A percentile compares a stretch with the other conserved stretches of the same genome.
Conservation (phyloP, 306 rosid genomes). For the Dicorynia guianensis region DNA sequence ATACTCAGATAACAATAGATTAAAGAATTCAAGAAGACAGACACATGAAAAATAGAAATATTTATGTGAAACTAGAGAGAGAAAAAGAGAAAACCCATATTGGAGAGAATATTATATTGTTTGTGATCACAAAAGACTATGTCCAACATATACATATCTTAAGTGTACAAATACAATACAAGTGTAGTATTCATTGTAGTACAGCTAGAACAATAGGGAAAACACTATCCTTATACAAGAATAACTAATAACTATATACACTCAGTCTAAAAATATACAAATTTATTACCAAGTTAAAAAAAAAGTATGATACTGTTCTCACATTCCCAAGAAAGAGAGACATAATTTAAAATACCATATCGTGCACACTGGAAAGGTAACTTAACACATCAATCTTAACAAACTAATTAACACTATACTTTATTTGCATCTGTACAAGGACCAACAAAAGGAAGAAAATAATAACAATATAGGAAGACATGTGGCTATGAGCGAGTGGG, state of each 20-base stretch:
- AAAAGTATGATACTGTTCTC: neutral
- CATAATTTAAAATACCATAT: slow-evolving; percentile 2
- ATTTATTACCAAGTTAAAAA: slow-evolving; percentile 7
- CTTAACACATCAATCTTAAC: slow-evolving; percentile 5
- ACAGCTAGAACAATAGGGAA: no score
- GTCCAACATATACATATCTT: no score
- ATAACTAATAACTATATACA: no score
- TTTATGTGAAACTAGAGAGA: neutral
- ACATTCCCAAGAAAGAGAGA: slow-evolving; percentile 17
- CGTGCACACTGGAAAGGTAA: slow-evolving; percentile 14
- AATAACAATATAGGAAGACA: neutral
- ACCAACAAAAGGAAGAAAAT: slow-evolving; percentile 20
- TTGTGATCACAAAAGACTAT: no score
- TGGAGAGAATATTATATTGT: no score
- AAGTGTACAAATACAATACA: no score
- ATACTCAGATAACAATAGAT: slow-evolving; percentile 37
- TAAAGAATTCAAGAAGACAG: slow-evolving; percentile 11
- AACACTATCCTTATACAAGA: no score
- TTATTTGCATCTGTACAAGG: neutral
- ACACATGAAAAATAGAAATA: slow-evolving; percentile 22
- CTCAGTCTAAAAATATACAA: no score
- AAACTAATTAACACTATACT: neutral
- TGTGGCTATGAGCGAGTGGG: neutral
- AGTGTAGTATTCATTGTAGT: no score
- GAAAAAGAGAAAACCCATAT: no score